Base-by-base conservation (phyloP, 2,329 filamentous ascomycete species). In the Aspergillus pseudonomiae region DNA sequence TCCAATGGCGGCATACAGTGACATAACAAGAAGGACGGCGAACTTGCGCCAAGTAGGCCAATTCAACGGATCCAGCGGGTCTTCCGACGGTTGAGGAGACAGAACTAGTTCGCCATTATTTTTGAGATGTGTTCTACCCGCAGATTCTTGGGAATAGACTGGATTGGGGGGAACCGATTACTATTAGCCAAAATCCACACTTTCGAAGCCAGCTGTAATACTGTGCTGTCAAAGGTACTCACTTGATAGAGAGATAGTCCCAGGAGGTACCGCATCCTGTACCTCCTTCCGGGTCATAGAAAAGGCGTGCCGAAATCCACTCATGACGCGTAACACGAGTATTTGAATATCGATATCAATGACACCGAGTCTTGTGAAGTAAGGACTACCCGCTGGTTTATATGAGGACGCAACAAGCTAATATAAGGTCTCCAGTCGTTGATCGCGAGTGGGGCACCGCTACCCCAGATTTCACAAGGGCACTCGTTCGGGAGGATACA, bases 41-140 rank as follows among this genome's bases (percentile, higher is more conserved):
- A 57, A 36, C 24, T 64, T 64, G 32, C 62, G 62, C 62, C 62
- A 64, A 2, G 39, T 56, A 0, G 62, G 39, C 62, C 62, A 64
- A 34, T 64, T 64, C 21, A 64, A 53, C 5, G 62, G 62, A 54
- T 64, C 62, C 14, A 11, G 5, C 5, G 62, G 62, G 34, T 64
- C 56, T n/a, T 56, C 48, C 12, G 62, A 64, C 3, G 62, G 62
- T 24, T 64, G 62, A 3, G 62, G 62, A 39, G 34, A 39, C 16
- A 64, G 50, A 34, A 64, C 34, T 16, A 64, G 30, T 48, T 64
- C 62, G 39, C 59, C 62, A 34, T 57, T 34, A 16, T 57, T 34
- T 32, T 59, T 64, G 21, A 58, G 24, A 28, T 28, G 53, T 21
- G 41, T 2, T 14, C n/a, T 45, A 48, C 24, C 45, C 46, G 43